A percentile compares a stretch with the other conserved stretches of the same genome.
phyloP scores from a whole-genome alignment of 2,329 filamentous ascomycete species.

The Pseudogymnoascus sp. region DNA sequence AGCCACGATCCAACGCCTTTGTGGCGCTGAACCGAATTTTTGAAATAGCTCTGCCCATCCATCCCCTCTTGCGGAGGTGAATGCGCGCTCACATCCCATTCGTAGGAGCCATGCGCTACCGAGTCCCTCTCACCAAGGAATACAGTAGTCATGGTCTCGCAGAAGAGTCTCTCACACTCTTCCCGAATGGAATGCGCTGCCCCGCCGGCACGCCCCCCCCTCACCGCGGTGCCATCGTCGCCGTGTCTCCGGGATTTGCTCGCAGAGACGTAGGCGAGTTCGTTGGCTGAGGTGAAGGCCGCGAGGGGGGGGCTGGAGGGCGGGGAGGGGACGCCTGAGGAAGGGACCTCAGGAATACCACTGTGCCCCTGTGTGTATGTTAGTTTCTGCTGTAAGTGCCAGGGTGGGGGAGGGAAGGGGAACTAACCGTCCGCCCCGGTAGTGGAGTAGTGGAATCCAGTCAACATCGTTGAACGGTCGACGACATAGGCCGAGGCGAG shows the following conservation, averaged over 20 bases:
- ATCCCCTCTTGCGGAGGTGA: slow-evolving; percentile 25
- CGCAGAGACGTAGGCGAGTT: slow-evolving; percentile 57
- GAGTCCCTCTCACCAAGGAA: slow-evolving; percentile 92
- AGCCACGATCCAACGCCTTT: slow-evolving; percentile 24
- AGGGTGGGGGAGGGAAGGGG: slow-evolving; percentile 7
- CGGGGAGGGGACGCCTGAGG: slow-evolving; percentile 76
- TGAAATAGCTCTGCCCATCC: slow-evolving; percentile 22
- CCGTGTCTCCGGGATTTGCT: slow-evolving; percentile 29
- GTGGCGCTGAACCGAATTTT: slow-evolving; percentile 17
- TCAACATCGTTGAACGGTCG: slow-evolving; percentile 61
- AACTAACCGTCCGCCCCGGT: slow-evolving; percentile 68
- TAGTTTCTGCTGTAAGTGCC: slow-evolving; percentile 13
- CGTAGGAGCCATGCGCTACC: slow-evolving; percentile 71
- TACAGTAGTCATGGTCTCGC: slow-evolving; percentile 84
- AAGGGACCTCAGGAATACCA: slow-evolving; percentile 91
- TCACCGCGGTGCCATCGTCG: slow-evolving; percentile 26
- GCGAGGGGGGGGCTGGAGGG: slow-evolving; percentile 84
- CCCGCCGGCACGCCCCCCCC: slow-evolving; percentile 61
- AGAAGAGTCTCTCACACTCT: slow-evolving; percentile 99
- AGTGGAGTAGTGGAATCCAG: slow-evolving; percentile 93
- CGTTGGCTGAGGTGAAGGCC: slow-evolving; percentile 59
- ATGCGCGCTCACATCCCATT: slow-evolving; percentile 65
- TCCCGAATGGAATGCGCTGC: slow-evolving; percentile 93
- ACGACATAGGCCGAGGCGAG: slow-evolving; percentile 89
- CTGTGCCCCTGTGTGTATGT: slow-evolving; percentile 55